Percentiles rank a stretch among this genome's conserved stretches.
Evolutionary conservation across 2,329 filamentous ascomycete genomes (phyloP).

Genomic region (Penicillium sp.): DNA sequence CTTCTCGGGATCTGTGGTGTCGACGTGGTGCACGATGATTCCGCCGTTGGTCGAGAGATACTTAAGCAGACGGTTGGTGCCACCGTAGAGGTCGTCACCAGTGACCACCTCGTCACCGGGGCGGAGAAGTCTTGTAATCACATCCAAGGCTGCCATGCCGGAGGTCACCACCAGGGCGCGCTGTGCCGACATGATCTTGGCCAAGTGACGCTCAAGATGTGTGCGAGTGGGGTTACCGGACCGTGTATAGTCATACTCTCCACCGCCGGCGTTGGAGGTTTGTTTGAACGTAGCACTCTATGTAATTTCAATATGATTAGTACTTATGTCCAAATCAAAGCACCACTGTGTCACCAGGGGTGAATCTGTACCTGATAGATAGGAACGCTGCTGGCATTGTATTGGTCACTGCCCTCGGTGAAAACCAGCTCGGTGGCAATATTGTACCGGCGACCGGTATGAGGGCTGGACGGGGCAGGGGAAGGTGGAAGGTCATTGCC

Average conservation of each 20-base stretch:
- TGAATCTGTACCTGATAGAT: slow-evolving; percentile 75
- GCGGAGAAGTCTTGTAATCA: slow-evolving; percentile 85
- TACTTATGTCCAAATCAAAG: background rate
- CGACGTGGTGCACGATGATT: slow-evolving; percentile 93
- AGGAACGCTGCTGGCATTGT: slow-evolving; percentile 91
- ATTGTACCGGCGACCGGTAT: slow-evolving; percentile 82
- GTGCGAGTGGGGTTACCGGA: slow-evolving; percentile 96
- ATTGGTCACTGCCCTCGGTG: slow-evolving; percentile 94
- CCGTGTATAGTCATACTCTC: slow-evolving; percentile 97
- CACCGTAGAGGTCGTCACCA: slow-evolving; percentile 94
- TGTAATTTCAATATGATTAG: background rate
- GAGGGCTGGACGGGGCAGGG: slow-evolving; percentile 86
- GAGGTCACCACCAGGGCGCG: slow-evolving; percentile 91
- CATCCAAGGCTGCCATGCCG: slow-evolving; percentile 95
- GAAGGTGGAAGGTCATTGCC: slow-evolving; percentile 86
- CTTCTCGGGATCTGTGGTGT: slow-evolving; percentile 76
- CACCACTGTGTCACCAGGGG: background rate
- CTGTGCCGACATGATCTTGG: slow-evolving; percentile 97
- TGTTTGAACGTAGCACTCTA: slow-evolving; percentile 97
- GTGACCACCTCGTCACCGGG: slow-evolving; percentile 97
- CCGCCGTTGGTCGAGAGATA: slow-evolving; percentile 86
- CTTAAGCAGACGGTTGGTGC: slow-evolving; percentile 88
- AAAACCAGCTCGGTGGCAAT: slow-evolving; percentile 95
- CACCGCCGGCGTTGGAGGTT: slow-evolving; percentile 72
- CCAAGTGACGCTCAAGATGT: slow-evolving; percentile 91